These are phyloP conservation scores for Micromonas commoda DNA, from an alignment of 139 green algal genomes.

Conservation along the genomic window DNA sequence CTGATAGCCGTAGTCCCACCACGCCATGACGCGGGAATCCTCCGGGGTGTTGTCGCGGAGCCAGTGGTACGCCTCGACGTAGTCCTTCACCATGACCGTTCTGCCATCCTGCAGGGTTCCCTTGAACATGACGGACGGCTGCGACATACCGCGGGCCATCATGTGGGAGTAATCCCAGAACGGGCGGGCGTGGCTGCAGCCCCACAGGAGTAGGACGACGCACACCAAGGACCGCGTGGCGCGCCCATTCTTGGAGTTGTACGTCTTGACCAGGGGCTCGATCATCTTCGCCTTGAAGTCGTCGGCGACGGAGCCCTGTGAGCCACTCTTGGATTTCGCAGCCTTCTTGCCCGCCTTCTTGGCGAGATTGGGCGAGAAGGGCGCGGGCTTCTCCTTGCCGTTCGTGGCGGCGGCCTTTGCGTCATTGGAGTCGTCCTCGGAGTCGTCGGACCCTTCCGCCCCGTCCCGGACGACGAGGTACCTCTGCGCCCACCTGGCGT, in stretches of 20 bases:
- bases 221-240: neutral
- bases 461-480: neutral
- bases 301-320: neutral
- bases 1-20: conserved; percentile 56
- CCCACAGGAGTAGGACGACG: neutral
- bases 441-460: neutral
- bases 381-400: neutral
- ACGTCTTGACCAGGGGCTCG: neutral
- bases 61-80: conserved; percentile 47
- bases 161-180: conserved; percentile 6
- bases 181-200: too few relatives aligned
- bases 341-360: neutral
- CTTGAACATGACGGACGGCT: conserved; percentile 23
- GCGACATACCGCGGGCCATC: conserved; percentile 19
- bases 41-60: conserved; percentile 44
- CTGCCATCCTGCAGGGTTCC: conserved; percentile 30
- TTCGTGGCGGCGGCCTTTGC: neutral
- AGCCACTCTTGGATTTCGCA: neutral
- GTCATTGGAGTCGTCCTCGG: neutral
- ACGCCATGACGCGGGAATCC: conserved; percentile 48
- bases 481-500: neutral
- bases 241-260: neutral
- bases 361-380: too few relatives aligned
- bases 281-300: neutral
- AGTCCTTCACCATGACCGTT: conserved; percentile 46